Percentiles rank a stretch among this genome's conserved stretches.
phyloP scores from a whole-genome alignment of 2,329 filamentous ascomycete species.

The Ramularia endophylla region DNA sequence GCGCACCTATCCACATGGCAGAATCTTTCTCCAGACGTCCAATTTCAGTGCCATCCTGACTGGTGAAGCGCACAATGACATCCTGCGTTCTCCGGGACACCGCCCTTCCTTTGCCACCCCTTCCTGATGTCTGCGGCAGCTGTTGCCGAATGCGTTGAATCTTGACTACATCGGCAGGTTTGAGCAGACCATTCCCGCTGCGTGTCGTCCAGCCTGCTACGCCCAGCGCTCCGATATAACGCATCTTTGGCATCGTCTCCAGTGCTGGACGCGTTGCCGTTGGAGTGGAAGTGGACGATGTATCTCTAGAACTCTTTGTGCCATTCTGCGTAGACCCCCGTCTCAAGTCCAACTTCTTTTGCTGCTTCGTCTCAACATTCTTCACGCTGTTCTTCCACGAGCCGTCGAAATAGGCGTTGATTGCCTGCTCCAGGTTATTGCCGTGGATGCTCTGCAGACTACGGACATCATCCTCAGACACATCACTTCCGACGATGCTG shows the following conservation, averaged over 20 bases:
- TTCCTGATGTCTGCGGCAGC: constrained; percentile 40
- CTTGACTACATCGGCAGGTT: constrained; percentile 73
- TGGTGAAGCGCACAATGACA: constrained; percentile 88
- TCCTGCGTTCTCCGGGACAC: constrained; percentile 65
- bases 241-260: constrained; percentile 46
- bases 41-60: constrained; percentile 69
- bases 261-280: constrained; percentile 14
- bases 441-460: constrained; percentile 47
- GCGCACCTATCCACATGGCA: constrained; percentile 83
- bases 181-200: constrained; percentile 69
- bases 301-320: constrained; percentile 3
- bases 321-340: constrained; percentile 1
- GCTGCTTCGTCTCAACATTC: background rate
- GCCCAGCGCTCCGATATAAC: constrained; percentile 90
- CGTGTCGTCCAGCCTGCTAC: constrained; percentile 87
- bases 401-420: constrained; percentile 60
- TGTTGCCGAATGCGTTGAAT: constrained; percentile 82
- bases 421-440: constrained; percentile 53
- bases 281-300: constrained; percentile 6
- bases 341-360: constrained; percentile 10
- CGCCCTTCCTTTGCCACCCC: constrained; percentile 38
- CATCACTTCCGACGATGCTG: constrained; percentile 51
- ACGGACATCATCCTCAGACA: constrained; percentile 40
- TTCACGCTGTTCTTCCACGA: constrained; percentile 45
- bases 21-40: constrained; percentile 81